phyloP scores from a whole-genome alignment of 2,329 filamentous ascomycete species.

The Cordyceps cateniannulata region DNA sequence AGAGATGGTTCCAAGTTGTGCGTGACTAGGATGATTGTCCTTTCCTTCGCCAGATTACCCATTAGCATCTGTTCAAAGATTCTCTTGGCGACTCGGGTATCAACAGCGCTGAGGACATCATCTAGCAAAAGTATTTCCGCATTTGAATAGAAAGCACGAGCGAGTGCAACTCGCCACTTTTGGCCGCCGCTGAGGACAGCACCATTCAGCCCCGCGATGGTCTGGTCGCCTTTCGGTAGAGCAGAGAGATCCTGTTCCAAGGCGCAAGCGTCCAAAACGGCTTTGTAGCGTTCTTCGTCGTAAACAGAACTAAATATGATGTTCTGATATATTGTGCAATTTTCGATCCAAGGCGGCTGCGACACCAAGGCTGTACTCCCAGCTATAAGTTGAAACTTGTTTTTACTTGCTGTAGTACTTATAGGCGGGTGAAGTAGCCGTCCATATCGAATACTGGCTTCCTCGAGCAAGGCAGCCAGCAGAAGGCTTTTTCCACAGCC shows the following conservation, averaged over 20 bases:
- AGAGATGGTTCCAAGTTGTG: constrained; percentile 7
- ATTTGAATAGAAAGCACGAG: constrained; percentile 38
- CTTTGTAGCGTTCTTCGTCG: constrained; percentile 34
- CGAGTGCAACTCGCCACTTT: constrained; percentile 38
- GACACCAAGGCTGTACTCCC: constrained; percentile 35
- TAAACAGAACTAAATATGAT: constrained; percentile 38
- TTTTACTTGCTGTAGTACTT: constrained; percentile 26
- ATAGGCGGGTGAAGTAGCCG: constrained; percentile 40
- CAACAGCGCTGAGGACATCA: constrained; percentile 30
- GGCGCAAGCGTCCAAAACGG: constrained; percentile 39
- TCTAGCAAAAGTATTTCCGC: constrained; percentile 40
- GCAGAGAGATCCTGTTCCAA: constrained; percentile 37
- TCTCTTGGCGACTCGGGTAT: constrained; percentile 3
- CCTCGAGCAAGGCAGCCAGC: constrained; percentile 60
- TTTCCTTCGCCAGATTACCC: constrained; percentile 10
- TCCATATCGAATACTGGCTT: constrained; percentile 57
- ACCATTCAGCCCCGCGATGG: constrained; percentile 36
- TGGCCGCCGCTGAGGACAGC: constrained; percentile 40
- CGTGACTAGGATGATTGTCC: constrained; percentile 14
- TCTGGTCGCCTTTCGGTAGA: constrained; percentile 35
- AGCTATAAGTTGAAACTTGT: not conserved
- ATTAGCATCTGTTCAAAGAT: constrained; percentile 1
- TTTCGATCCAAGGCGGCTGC: constrained; percentile 42
- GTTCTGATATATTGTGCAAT: constrained; percentile 37
- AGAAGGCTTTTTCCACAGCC: constrained; percentile 66